phyloP scores from a whole-genome alignment of 352 stramenopile species.

The Globisporangium yorkense region DNA sequence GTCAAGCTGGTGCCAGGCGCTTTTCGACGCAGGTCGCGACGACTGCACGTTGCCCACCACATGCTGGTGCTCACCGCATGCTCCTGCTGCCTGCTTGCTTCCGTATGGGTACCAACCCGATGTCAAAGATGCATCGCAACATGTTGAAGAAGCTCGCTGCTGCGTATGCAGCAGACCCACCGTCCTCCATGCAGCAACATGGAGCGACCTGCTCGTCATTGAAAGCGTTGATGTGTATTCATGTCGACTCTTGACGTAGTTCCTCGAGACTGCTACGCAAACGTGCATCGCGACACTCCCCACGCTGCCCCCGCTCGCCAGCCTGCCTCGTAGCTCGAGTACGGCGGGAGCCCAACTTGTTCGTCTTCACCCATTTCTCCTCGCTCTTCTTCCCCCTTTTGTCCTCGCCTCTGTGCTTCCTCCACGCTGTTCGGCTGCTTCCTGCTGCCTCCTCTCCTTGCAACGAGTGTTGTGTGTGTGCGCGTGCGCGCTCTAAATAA shows the following conservation, averaged over 20 bases:
- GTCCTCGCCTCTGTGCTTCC: neutral
- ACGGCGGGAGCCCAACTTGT: neutral
- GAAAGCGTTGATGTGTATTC: neutral
- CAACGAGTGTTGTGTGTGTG: neutral
- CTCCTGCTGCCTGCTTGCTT: no score
- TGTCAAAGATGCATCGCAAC: no score
- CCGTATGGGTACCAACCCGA: no score
- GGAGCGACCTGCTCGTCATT: no score
- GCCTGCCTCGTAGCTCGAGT: neutral
- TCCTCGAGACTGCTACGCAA: neutral
- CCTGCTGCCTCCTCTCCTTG: neutral
- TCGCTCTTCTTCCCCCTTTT: neutral
- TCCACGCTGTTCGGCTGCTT: neutral
- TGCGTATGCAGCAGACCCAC: no score
- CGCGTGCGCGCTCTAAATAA: neutral
- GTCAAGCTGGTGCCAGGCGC: no score
- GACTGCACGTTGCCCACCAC: no score
- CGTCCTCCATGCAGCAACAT: no score
- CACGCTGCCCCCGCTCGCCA: no score
- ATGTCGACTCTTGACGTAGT: neutral
- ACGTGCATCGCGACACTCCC: neutral
- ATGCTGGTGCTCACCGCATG: no score
- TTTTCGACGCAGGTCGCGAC: no score
- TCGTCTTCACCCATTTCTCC: neutral
- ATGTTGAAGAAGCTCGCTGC: no score